phyloP scores from a whole-genome alignment of 495 filamentous ascomycete species.

The Trichocladium antarcticum region DNA sequence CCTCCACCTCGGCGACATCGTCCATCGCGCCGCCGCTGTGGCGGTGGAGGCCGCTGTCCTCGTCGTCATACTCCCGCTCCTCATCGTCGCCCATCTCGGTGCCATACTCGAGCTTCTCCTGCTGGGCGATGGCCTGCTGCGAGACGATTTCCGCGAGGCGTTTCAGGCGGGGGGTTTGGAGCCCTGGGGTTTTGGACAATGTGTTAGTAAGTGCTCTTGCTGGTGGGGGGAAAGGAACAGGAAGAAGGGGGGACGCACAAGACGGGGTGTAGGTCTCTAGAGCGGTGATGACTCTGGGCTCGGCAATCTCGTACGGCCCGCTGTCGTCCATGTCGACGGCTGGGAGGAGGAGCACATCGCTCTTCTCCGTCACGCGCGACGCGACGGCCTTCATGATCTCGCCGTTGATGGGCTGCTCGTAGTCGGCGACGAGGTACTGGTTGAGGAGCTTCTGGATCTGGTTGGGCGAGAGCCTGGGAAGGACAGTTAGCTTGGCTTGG shows the following conservation, averaged over 20 bases:
- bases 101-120: constrained; percentile 62
- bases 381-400: constrained; percentile 99
- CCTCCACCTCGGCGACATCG: constrained; percentile 34
- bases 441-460: constrained; percentile 99
- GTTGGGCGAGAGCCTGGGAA: constrained; percentile 77
- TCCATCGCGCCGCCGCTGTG: constrained; percentile 26
- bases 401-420: constrained; percentile 98
- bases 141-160: constrained; percentile 95
- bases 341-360: constrained; percentile 80
- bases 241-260: constrained; percentile 46
- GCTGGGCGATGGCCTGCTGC: constrained; percentile 85
- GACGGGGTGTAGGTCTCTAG: constrained; percentile 96
- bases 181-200: constrained; percentile 46
- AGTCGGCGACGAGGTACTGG: constrained; percentile 97
- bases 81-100: constrained; percentile 30
- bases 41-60: constrained; percentile 18
- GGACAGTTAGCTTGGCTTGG: constrained; percentile 12
- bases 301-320: constrained; percentile 98
- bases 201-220: too few species aligned
- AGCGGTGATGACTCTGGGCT: constrained; percentile 89
- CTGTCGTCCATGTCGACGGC: constrained; percentile 99
- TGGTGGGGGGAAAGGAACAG: not conserved
- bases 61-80: constrained; percentile 30
- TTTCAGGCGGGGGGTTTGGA: constrained; percentile 91
- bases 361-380: constrained; percentile 95